A percentile compares a stretch with the other conserved stretches of the same genome.
phyloP scores from a whole-genome alignment of 2,329 filamentous ascomycete genomes.

The Penicillium fuscoglaucum region DNA sequence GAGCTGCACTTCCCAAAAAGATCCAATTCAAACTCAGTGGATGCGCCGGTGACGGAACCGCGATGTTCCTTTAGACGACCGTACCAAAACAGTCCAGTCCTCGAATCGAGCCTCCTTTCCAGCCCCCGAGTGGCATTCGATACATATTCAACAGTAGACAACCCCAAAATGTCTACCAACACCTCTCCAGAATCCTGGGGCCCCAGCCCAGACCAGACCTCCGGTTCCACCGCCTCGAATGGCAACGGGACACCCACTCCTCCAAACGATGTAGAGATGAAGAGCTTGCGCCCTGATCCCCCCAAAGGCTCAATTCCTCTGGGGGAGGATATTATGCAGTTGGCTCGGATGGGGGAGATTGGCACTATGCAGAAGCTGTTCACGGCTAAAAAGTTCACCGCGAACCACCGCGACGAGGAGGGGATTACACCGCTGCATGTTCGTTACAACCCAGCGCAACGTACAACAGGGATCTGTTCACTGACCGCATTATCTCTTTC shows the following conservation, averaged over 20 bases:
- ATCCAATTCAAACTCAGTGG: neutral
- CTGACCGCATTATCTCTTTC: conserved; percentile 20
- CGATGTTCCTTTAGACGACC: conserved; percentile 19
- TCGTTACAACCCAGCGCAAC: conserved; percentile 37
- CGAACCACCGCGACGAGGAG: conserved; percentile 82
- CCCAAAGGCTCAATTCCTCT: conserved; percentile 40
- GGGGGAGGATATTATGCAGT: conserved; percentile 90
- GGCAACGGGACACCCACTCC: conserved; percentile 32
- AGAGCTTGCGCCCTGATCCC: conserved; percentile 35
- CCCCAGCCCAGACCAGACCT: conserved; percentile 26
- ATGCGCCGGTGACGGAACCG: conserved; percentile 6
- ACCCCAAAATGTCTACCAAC: conserved; percentile 29
- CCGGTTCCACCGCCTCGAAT: conserved; percentile 28
- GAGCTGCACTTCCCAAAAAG: neutral
- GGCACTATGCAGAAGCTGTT: conserved; percentile 86
- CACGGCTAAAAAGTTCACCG: conserved; percentile 76
- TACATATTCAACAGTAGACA: neutral
- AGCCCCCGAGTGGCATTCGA: conserved; percentile 1
- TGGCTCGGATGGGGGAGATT: conserved; percentile 85
- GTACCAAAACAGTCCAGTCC: neutral
- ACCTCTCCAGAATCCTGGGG: conserved; percentile 27
- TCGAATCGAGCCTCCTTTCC: conserved; percentile 15
- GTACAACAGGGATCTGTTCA: neutral
- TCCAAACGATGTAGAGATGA: conserved; percentile 44
- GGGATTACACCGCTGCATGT: conserved; percentile 96